Conservation (phyloP, 2,329 filamentous ascomycete genomes). For the Lecanosticta acicola region DNA sequence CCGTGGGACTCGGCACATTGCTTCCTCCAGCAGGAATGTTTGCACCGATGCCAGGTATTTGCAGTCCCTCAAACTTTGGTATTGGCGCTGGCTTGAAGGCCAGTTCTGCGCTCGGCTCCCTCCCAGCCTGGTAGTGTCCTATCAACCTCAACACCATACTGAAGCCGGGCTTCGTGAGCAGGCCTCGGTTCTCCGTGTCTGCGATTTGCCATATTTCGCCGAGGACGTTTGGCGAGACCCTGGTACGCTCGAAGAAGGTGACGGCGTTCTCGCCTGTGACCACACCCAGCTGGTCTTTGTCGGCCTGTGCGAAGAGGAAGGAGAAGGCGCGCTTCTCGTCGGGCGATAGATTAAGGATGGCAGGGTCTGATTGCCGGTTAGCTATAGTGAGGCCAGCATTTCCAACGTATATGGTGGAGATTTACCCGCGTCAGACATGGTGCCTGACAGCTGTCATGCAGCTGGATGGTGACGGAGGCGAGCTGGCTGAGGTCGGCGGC, state of each 20-base stretch:
- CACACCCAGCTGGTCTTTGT: constrained; percentile 84
- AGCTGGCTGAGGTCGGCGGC: not conserved
- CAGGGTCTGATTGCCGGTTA: constrained; percentile 25
- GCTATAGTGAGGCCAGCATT: not conserved
- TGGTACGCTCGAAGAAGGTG: constrained; percentile 96
- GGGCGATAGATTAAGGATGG: constrained; percentile 62
- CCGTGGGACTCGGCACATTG: constrained; percentile 21
- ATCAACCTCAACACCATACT: constrained; percentile 89
- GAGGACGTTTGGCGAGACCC: constrained; percentile 75
- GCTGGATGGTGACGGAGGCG: not conserved
- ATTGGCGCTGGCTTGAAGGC: constrained; percentile 82
- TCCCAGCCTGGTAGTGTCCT: constrained; percentile 85
- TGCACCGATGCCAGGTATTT: constrained; percentile 32
- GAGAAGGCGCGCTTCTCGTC: constrained; percentile 94
- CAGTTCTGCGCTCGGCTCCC: constrained; percentile 72
- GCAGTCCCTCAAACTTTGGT: constrained; percentile 82
- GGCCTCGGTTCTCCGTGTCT: constrained; percentile 90
- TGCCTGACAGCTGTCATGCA: constrained; percentile 15
- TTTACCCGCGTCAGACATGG: constrained; percentile 22
- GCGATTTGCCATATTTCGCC: constrained; percentile 99
- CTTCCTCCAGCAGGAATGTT: constrained; percentile 9
- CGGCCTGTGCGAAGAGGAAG: constrained; percentile 87
- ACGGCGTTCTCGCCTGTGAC: constrained; percentile 95
- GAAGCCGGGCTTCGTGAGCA: constrained; percentile 88
- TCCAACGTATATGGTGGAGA: not conserved